phyloP scores from a whole-genome alignment of 1,139 yeast species.

The Scheffersomyces titani region DNA sequence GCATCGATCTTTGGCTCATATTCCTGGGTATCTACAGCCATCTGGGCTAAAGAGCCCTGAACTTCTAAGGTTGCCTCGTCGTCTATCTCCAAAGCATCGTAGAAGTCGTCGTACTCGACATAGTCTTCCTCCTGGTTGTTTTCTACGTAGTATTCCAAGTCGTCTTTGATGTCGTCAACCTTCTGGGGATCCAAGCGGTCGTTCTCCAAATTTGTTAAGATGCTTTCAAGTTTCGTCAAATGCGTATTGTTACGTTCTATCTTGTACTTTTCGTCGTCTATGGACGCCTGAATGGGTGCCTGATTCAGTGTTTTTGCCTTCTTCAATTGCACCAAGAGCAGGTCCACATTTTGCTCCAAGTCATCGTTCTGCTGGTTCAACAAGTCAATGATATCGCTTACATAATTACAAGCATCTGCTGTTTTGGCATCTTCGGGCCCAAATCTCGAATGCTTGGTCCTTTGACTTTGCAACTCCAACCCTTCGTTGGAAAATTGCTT shows the following conservation, averaged over 20 bases:
- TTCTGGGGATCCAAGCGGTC: constrained; percentile 82
- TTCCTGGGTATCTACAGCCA: constrained; percentile 34
- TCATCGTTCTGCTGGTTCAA: constrained; percentile 79
- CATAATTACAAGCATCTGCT: constrained; percentile 70
- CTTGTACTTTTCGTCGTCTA: constrained; percentile 63
- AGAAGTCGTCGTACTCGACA: constrained; percentile 91
- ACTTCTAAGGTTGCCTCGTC: constrained; percentile 55
- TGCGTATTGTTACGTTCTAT: constrained; percentile 82
- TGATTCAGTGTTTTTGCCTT: constrained; percentile 53
- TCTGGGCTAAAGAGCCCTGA: constrained; percentile 48
- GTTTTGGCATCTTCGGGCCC: constrained; percentile 78
- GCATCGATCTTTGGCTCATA: constrained; percentile 4
- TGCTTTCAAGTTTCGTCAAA: constrained; percentile 71
- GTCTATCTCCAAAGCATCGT: constrained; percentile 81
- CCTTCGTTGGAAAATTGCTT: constrained; percentile 97
- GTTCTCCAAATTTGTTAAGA: constrained; percentile 77
- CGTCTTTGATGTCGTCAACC: constrained; percentile 81
- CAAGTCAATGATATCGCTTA: constrained; percentile 77
- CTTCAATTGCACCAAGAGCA: constrained; percentile 41
- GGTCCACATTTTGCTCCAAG: constrained; percentile 76
- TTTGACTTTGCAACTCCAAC: constrained; percentile 61
- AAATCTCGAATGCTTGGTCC: constrained; percentile 30
- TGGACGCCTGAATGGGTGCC: constrained; percentile 43
- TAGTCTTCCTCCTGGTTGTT: constrained; percentile 95
- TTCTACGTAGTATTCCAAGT: constrained; percentile 90